Percentiles rank a stretch among this genome's conserved stretches.
These are phyloP conservation scores for Carpinus fangiana DNA, from an alignment of 306 rosid genomes.

Conservation along the genomic window DNA sequence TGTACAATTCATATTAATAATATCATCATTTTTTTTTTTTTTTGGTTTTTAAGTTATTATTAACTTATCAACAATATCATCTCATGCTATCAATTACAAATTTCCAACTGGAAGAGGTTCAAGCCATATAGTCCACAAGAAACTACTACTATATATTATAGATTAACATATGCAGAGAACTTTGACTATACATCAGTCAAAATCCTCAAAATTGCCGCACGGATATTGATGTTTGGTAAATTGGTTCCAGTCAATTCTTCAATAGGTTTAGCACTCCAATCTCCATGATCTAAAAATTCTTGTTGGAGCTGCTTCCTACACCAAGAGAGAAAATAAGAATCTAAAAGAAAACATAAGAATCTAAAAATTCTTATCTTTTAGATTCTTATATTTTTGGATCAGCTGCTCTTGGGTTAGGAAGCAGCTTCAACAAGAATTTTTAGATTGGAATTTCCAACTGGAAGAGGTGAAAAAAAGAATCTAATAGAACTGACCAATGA, in stretches of 20 bases:
- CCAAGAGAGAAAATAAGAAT: conserved; percentile 3
- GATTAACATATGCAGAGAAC: conserved; percentile 15
- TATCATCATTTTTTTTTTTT: no score
- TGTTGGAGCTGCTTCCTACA: conserved; percentile 84
- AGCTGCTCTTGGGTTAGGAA: conserved; percentile 48
- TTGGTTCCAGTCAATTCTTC: conserved; percentile 98
- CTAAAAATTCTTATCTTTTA: no score
- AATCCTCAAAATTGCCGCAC: conserved; percentile 79
- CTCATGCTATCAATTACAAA: no score
- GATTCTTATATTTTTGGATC: not conserved
- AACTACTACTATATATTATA: conserved; percentile 9
- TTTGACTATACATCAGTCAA: conserved; percentile 67
- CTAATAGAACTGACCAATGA: no score
- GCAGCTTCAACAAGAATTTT: conserved; percentile 86
- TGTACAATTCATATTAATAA: no score
- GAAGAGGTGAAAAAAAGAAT: no score
- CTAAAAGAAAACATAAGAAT: not conserved
- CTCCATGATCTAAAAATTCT: conserved; percentile 93
- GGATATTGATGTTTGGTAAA: conserved; percentile 83
- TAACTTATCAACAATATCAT: no score
- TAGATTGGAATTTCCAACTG: conserved; percentile 36
- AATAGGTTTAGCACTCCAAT: conserved; percentile 51
- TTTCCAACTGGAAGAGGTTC: no score
- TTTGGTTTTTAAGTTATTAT: no score
- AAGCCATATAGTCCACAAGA: conserved; percentile 4